Percentiles rank a stretch among this genome's conserved stretches.
These are phyloP conservation scores for Crithidia expoeki DNA, from an alignment of 208 protist species.

Conservation along the genomic window DNA sequence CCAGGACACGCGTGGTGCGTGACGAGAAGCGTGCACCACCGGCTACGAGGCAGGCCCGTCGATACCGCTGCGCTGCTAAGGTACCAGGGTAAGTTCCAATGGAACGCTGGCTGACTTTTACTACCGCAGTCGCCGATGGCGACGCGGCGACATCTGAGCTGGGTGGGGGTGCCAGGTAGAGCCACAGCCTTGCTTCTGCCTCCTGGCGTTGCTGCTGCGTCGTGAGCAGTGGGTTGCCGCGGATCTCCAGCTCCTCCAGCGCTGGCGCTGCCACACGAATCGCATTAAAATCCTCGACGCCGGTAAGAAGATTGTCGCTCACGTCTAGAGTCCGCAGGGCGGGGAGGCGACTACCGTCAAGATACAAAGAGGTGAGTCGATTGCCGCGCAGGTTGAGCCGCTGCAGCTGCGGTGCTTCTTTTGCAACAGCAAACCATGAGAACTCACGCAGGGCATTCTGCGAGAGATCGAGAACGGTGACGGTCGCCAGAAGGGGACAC, in stretches of 20 bases:
- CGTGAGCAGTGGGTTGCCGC: constrained; percentile 72
- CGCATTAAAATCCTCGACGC: constrained; percentile 42
- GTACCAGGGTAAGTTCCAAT: constrained; percentile 21
- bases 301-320: constrained; percentile 55
- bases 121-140: neutral
- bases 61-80: constrained; percentile 23
- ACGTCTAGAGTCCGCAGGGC: constrained; percentile 56
- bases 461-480: constrained; percentile 61
- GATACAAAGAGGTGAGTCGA: constrained; percentile 38
- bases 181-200: constrained; percentile 24
- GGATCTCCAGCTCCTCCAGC: constrained; percentile 53
- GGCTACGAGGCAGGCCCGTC: constrained; percentile 21
- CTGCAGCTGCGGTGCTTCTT: constrained; percentile 56
- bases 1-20: constrained; percentile 11
- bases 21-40: constrained; percentile 4
- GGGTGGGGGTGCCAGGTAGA: constrained; percentile 17
- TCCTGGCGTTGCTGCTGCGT: constrained; percentile 31
- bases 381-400: constrained; percentile 69
- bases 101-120: constrained; percentile 17
- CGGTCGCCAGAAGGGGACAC: constrained; percentile 25
- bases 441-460: constrained; percentile 56
- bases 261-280: constrained; percentile 37
- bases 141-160: neutral
- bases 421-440: constrained; percentile 55
- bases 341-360: constrained; percentile 31